phyloP scores from a whole-genome alignment of 768 basidiomycete species.

The Mycena olivaceomarginata region DNA sequence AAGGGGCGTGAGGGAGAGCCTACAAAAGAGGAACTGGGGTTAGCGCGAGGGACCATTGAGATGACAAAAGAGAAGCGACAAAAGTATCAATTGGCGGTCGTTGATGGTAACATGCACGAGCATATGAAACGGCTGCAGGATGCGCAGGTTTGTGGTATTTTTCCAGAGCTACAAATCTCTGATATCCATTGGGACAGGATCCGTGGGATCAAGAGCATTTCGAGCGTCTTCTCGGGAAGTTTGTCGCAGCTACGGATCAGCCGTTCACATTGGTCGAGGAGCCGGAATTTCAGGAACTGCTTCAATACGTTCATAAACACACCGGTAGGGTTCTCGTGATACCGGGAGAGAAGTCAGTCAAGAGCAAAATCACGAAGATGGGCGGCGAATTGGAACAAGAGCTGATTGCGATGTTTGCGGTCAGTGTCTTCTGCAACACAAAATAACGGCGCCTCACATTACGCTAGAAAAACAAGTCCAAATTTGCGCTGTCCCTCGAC shows the following conservation, averaged over 20 bases:
- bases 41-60: no score
- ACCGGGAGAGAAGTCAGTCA: constrained; percentile 31
- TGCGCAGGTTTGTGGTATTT: no score
- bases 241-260: constrained; percentile 42
- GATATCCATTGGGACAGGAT: not conserved
- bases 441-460: not conserved
- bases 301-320: constrained; percentile 40
- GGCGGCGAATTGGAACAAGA: constrained; percentile 35
- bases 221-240: constrained; percentile 36
- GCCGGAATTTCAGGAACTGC: constrained; percentile 42
- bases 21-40: no score
- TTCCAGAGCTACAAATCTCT: no score
- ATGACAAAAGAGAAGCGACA: no score
- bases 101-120: no score
- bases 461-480: not conserved
- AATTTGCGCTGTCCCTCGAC: not conserved
- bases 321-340: constrained; percentile 17
- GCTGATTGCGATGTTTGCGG: constrained; percentile 42
- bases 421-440: constrained; percentile 13
- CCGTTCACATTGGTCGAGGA: constrained; percentile 46
- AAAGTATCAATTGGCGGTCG: no score
- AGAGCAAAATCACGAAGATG: constrained; percentile 43
- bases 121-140: no score
- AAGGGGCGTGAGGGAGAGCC: no score
- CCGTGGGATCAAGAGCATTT: constrained; percentile 37